Evolutionary conservation across 2,329 filamentous ascomycete genomes (phyloP).

Genomic region (Penicillium sp.): DNA sequence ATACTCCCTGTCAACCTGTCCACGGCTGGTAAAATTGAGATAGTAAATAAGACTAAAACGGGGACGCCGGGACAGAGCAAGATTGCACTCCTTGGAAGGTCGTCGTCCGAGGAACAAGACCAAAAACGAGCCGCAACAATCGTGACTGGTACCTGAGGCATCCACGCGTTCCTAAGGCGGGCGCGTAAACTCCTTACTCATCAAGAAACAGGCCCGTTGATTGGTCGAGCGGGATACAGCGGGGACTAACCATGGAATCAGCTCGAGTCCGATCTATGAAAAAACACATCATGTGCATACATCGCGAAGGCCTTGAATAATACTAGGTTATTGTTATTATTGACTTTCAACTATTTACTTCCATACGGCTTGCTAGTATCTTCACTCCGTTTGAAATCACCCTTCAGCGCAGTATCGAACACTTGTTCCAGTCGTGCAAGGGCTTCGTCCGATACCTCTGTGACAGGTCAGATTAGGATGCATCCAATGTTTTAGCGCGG

Average conservation of each 20-base stretch:
- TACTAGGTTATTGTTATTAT: neutral
- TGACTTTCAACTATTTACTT: constrained; percentile 20
- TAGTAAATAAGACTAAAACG: constrained; percentile 16
- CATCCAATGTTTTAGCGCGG: neutral
- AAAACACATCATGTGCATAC: neutral
- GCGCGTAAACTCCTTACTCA: constrained; percentile 15
- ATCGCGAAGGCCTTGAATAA: neutral
- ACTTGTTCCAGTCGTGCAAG: constrained; percentile 56
- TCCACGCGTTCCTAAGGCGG: constrained; percentile 27
- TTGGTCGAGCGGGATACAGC: constrained; percentile 7
- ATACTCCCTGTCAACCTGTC: constrained; percentile 20
- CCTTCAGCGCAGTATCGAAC: constrained; percentile 46
- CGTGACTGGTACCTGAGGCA: constrained; percentile 28
- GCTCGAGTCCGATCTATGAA: constrained; percentile 1
- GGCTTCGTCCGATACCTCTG: constrained; percentile 64
- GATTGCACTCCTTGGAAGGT: constrained; percentile 25
- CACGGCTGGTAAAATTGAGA: constrained; percentile 10
- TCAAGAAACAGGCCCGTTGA: neutral
- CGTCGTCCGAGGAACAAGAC: constrained; percentile 38
- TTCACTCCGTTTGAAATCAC: constrained; percentile 31
- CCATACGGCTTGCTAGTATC: constrained; percentile 36
- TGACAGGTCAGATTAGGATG: constrained; percentile 23
- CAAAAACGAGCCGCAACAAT: constrained; percentile 24
- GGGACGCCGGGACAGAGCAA: constrained; percentile 22
- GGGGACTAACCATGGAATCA: neutral